Base-by-base conservation (phyloP, 148 eudicot species). In the Camellia japonica region DNA sequence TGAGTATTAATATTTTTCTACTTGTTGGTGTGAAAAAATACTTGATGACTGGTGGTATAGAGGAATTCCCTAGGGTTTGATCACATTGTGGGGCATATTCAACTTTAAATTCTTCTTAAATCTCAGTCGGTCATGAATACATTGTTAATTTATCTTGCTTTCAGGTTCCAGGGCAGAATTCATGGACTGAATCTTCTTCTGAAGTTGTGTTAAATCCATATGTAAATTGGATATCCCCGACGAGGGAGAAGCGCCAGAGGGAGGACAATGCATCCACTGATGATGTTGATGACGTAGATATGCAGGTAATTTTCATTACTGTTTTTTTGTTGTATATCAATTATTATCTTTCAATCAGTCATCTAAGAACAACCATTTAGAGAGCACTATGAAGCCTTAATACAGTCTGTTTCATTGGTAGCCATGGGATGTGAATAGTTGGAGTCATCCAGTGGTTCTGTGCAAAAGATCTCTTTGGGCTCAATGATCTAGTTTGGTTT, bases 141-240 rank as follows among this genome's bases (percentile, higher is more conserved):
- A 23, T 74, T 71, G 43, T 75, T 49, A 8, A 5, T 44, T n/a
- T 76, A 15, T 9, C 68, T 41, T 66, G 23, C 10, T 73, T 74
- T 65, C 80, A 93, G 97, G 97, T 95, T 63, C 98, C 97, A 0
- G 97, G 98, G 64, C 80, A 87, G 88, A 95, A 90, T 85, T 81
- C 84, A 30, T 95, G 98, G 97, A 80, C 91, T 18, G 89, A 89
- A 71, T 82, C 86, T 58, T 42, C 77, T 59, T 75, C 75, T 66
- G 94, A 86, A 66, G 58, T 61, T 74, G 42, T 80, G 72, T 19
- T 41, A 5, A 87, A 77, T 75, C 85, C 79, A 38, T 80, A 64
- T 58, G 80, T 60, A 23, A 73, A 52, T 62, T 71, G 74, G 75
- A 70, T 79, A 65, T 84, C 91, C 11, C 82, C 80, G 14, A 90